Conservation (phyloP, 345 rosid genomes). For the Heritiera littoralis region DNA sequence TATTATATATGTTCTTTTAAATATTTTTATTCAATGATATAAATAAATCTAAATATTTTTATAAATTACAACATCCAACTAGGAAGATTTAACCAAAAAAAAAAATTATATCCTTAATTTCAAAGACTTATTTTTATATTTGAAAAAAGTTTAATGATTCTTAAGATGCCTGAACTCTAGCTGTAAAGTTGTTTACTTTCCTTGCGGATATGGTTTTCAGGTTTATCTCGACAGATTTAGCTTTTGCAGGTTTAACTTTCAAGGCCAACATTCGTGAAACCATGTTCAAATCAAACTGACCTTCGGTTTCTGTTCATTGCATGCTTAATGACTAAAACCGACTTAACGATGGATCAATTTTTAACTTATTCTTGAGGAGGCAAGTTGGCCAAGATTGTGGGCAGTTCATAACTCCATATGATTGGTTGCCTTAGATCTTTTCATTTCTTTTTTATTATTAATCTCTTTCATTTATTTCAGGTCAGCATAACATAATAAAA, state of each 20-base stretch:
- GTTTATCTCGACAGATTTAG: not conserved
- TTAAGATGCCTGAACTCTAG: not conserved
- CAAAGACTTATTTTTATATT: too few species aligned
- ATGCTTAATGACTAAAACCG: not conserved
- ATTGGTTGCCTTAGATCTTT: not conserved
- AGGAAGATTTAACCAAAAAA: too few species aligned
- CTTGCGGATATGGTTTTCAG: not conserved
- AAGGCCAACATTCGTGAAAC: not conserved
- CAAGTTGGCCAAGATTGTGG: not conserved
- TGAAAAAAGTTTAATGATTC: too few species aligned
- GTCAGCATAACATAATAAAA: not conserved
- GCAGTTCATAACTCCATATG: slow-evolving; percentile 6
- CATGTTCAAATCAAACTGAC: slow-evolving; percentile 1
- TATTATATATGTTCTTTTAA: too few species aligned
- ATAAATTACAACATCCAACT: not conserved
- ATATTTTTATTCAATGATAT: too few species aligned
- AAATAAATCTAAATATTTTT: too few species aligned
- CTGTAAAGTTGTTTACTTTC: not conserved
- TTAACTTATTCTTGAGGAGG: slow-evolving; percentile 8
- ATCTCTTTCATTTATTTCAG: not conserved
- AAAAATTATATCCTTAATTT: too few species aligned
- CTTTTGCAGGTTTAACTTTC: not conserved
- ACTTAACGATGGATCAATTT: not conserved
- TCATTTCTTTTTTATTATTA: too few species aligned
- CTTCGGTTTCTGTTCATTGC: not conserved